Conservation (phyloP, 1,284 basidiomycete species). For the Tilletia caries region DNA sequence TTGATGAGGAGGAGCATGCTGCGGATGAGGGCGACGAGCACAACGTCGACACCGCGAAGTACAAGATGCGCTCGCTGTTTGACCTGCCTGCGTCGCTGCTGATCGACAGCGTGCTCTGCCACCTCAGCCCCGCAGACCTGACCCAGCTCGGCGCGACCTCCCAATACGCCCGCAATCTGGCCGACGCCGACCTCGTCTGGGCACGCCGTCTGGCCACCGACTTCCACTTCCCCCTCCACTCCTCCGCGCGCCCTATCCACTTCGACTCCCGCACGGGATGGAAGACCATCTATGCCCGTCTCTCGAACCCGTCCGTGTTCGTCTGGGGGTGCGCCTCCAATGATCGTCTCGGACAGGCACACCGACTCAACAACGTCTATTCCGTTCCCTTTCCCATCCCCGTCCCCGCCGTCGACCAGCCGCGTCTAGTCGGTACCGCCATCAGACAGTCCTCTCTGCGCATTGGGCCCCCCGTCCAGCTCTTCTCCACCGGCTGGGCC, state of each 20-base stretch:
- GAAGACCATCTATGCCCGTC: slow-evolving; percentile 29
- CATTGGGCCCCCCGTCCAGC: slow-evolving; percentile 19
- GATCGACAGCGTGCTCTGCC: slow-evolving; percentile 24
- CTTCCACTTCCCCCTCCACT: slow-evolving; percentile 30
- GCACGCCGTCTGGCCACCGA: slow-evolving; percentile 26
- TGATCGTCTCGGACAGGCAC: slow-evolving; percentile 22
- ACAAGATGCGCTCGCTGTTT: slow-evolving; percentile 7
- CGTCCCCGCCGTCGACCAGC: slow-evolving; percentile 6
- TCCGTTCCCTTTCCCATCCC: slow-evolving; percentile 28
- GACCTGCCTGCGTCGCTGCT: slow-evolving; percentile 23
- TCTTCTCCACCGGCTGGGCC: slow-evolving; percentile 33
- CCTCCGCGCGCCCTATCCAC: slow-evolving; percentile 21
- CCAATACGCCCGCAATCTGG: slow-evolving; percentile 15
- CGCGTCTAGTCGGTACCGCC: neutral
- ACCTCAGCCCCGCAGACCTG: slow-evolving; percentile 24
- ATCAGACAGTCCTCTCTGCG: slow-evolving; percentile 13
- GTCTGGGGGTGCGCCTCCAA: slow-evolving; percentile 28
- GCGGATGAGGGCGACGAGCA: neutral
- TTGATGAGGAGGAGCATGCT: neutral
- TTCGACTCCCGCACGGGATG: slow-evolving; percentile 20
- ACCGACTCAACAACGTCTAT: neutral
- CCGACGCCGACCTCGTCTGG: slow-evolving; percentile 31
- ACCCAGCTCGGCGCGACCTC: slow-evolving; percentile 21
- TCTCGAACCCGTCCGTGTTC: slow-evolving; percentile 25
- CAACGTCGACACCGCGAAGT: neutral